These are phyloP conservation scores for Allium sativum DNA, from an alignment of 106 monocot species.

Conservation along the genomic window DNA sequence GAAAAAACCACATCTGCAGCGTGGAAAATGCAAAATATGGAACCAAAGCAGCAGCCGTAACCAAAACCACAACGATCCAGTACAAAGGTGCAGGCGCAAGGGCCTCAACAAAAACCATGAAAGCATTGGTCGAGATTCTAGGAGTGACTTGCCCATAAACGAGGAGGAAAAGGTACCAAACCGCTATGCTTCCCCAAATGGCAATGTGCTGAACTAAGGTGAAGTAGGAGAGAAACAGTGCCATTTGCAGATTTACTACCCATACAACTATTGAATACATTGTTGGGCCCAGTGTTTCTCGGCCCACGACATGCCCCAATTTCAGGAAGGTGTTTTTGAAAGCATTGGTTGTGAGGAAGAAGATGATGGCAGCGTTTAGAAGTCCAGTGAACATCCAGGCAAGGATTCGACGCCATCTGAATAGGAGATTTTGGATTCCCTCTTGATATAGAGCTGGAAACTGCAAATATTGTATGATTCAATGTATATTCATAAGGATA, in stretches of 20 bases:
- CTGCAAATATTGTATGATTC: conserved; percentile 3
- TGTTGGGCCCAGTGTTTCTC: conserved; percentile 33
- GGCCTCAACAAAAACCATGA: conserved; percentile 57
- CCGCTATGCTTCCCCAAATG: conserved; percentile 69
- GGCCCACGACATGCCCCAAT: conserved; percentile 35
- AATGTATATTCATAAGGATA: too few relatives aligned
- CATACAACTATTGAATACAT: conserved; percentile 87
- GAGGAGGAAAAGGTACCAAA: conserved; percentile 75
- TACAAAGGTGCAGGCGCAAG: conserved; percentile 44
- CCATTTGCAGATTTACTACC: conserved; percentile 96
- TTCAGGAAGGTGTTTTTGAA: conserved; percentile 17
- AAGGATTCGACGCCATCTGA: conserved; percentile 17
- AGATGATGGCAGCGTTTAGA: conserved; percentile 9
- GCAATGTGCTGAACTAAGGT: conserved; percentile 86
- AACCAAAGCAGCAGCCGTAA: conserved; percentile 46
- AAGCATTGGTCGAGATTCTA: conserved; percentile 38
- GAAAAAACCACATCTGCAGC: conserved; percentile 71
- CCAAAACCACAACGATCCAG: conserved; percentile 58
- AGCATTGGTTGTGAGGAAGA: conserved; percentile 14
- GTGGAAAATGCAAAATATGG: conserved; percentile 50
- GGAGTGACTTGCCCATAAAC: conserved; percentile 56
- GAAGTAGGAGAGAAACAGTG: conserved; percentile 76
- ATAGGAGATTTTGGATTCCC: conserved; percentile 19
- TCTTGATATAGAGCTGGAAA: conserved; percentile 24
- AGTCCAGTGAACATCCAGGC: conserved; percentile 19